phyloP scores from a whole-genome alignment of 371 early-diverging fungal genomes.

The Circinella umbellata region DNA sequence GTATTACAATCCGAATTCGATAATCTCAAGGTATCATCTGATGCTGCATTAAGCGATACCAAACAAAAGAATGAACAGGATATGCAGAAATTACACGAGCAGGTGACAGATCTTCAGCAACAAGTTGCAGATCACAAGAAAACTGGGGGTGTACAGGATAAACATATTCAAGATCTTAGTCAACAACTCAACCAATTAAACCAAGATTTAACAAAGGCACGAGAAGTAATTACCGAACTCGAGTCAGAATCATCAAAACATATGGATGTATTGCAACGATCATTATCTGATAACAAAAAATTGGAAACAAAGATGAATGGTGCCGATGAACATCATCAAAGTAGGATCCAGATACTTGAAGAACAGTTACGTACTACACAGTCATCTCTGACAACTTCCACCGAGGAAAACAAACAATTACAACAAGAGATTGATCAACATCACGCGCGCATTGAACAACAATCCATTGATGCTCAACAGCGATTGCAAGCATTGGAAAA shows the following conservation, averaged over 20 bases:
- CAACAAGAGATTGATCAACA: not conserved
- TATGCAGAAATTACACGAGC: slow-evolving; percentile 8
- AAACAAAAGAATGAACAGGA: slow-evolving; percentile 5
- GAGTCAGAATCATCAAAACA: not conserved
- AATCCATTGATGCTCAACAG: not conserved
- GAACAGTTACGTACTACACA: not conserved
- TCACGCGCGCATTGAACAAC: not conserved
- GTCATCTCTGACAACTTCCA: not conserved
- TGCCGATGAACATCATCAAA: not conserved
- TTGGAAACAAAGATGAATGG: slow-evolving; percentile 1
- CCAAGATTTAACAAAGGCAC: not conserved
- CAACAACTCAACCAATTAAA: slow-evolving; percentile 3
- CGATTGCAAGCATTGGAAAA: not conserved
- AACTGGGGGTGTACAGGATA: not conserved
- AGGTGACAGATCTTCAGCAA: slow-evolving; percentile 12
- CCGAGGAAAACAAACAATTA: not conserved
- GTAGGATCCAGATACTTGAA: not conserved
- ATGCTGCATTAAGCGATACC: not conserved
- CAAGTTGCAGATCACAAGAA: slow-evolving; percentile 2
- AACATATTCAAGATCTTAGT: not conserved
- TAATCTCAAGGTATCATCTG: slow-evolving; percentile 2
- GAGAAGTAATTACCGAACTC: not conserved
- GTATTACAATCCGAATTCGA: slow-evolving; percentile 9
- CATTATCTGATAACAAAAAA: not conserved
- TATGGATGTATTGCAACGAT: not conserved